phyloP scores from a whole-genome alignment of 192 early-diverging fungal species.

The Chytriomyces sp. region DNA sequence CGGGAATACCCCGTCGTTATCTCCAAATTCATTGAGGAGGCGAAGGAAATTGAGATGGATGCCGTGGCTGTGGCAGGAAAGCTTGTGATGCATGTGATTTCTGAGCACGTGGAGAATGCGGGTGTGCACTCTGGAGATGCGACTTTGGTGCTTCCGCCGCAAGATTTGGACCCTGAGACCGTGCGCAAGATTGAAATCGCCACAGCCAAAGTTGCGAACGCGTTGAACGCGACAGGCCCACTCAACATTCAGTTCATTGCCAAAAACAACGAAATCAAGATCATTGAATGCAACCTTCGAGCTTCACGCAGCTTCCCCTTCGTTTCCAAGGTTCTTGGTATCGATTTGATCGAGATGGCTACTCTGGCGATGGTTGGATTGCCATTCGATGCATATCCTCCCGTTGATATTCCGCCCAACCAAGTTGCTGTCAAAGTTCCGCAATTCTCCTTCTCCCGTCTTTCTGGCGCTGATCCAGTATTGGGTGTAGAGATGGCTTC shows the following conservation, averaged over 20 bases:
- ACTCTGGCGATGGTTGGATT: slow-evolving; percentile 90
- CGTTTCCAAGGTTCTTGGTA: slow-evolving; percentile 93
- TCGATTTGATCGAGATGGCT: slow-evolving; percentile 96
- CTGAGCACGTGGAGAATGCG: slow-evolving; percentile 99
- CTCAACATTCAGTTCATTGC: slow-evolving; percentile 99
- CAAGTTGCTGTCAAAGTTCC: slow-evolving; percentile 96
- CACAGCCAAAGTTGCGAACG: slow-evolving; percentile 88
- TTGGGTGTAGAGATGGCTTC: slow-evolving; percentile 99
- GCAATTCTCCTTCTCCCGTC: slow-evolving; percentile 95
- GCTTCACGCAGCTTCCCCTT: slow-evolving; percentile 98
- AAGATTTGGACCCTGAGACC: slow-evolving; percentile 93
- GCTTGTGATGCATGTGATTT: slow-evolving; percentile 83
- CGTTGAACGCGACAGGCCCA: slow-evolving; percentile 97
- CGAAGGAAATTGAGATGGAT: slow-evolving; percentile 98
- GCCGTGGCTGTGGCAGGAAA: slow-evolving; percentile 95
- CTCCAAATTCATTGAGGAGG: slow-evolving; percentile 97
- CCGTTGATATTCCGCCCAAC: slow-evolving; percentile 67
- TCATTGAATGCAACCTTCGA: slow-evolving; percentile 99
- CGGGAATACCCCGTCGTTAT: slow-evolving; percentile 96
- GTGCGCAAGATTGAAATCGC: slow-evolving; percentile 90
- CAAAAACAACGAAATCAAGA: slow-evolving; percentile 99
- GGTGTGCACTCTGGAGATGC: slow-evolving; percentile 99
- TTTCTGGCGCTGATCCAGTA: slow-evolving; percentile 96
- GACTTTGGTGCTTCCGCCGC: slow-evolving; percentile 92
- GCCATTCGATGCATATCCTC: slow-evolving; percentile 80